Base-by-base conservation (phyloP, 805 yeast species). In the Candida parachauliodes region DNA sequence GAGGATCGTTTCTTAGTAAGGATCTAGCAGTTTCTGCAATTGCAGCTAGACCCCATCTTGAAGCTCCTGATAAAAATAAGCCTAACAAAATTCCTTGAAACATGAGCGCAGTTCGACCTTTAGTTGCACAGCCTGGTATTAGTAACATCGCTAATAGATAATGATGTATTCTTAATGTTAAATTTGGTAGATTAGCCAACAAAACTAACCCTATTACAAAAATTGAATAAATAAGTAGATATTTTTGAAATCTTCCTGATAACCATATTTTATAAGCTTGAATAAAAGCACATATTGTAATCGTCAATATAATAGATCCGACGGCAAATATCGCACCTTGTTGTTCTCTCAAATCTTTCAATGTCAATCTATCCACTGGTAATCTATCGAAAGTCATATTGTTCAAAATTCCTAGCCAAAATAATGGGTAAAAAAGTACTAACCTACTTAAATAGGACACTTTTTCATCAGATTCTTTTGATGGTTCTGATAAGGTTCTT, bases 31-130 rank as follows among this genome's bases (percentile, higher is more conserved):
- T 86, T 52, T 91, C 96, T 1, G 85, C 79, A 40, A 91, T 78
- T 10, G 96, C 80, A 2, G 94, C 97, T 51, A 84, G 80, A 39
- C 93, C 97, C 98, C 98, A 91, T 39, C 94, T 68, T 0, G 94
- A 77, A 1, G 87, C 79, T 0, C 98, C 98, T 16, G 89, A 83
- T 5, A 88, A 68, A 34, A 84, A 71, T 31, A 91, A 65, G 0
- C 97, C 98, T 0, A 87, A 55, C 17, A 91, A 62, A 1, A 91
- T 74, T 2, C 97, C 98, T 55, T 89, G 96, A 52, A 86, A 83
- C 7, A 83, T 49, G 47, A 83, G 67, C 0, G 89, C 88, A 0
- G 85, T 69, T 28, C 75, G 54, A 0, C 93, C 89, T 46, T 78
- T 67, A 0, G 91, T 84, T 2, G 80, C 72, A 28, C 96, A 86